Conservation (phyloP, 2,329 filamentous ascomycete genomes). For the Cladophialophora immunda region DNA sequence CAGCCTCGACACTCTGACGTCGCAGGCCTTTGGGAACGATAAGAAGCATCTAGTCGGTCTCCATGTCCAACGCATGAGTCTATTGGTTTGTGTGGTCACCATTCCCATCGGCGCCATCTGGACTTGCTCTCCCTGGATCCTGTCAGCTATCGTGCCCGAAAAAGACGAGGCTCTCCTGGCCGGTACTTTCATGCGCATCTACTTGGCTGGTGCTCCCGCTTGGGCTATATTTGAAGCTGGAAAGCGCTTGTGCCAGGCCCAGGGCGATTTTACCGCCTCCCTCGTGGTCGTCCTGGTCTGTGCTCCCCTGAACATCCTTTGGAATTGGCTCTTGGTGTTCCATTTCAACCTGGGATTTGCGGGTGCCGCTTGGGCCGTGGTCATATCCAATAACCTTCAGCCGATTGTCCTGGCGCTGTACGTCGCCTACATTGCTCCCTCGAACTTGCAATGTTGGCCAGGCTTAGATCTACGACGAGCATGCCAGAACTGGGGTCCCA, state of each 20-base stretch:
- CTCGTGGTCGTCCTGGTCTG: slow-evolving; percentile 80
- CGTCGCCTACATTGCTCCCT: slow-evolving; percentile 64
- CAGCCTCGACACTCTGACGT: slow-evolving; percentile 84
- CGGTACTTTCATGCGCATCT: slow-evolving; percentile 71
- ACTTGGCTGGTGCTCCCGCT: slow-evolving; percentile 73
- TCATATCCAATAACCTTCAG: slow-evolving; percentile 72
- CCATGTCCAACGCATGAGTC: slow-evolving; percentile 76
- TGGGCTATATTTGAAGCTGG: slow-evolving; percentile 73
- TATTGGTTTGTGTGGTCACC: slow-evolving; percentile 71
- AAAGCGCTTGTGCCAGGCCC: slow-evolving; percentile 82
- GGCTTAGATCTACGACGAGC: slow-evolving; percentile 70
- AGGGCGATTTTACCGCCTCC: slow-evolving; percentile 76
- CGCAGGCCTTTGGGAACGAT: slow-evolving; percentile 85
- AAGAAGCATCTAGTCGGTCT: slow-evolving; percentile 81
- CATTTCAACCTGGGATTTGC: slow-evolving; percentile 68
- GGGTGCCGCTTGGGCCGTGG: slow-evolving; percentile 75
- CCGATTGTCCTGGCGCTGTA: slow-evolving; percentile 72
- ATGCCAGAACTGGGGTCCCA: slow-evolving; percentile 73
- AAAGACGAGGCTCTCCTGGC: slow-evolving; percentile 71
- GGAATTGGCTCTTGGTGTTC: slow-evolving; percentile 79
- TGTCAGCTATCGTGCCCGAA: slow-evolving; percentile 70
- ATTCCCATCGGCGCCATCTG: slow-evolving; percentile 73
- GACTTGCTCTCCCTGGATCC: slow-evolving; percentile 67
- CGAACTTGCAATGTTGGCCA: slow-evolving; percentile 75
- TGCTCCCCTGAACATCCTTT: slow-evolving; percentile 74